Percentiles rank a stretch among this genome's conserved stretches.
Evolutionary conservation across 1,139 yeast genomes (phyloP).

Genomic region (Saccharomycopsis phalli): DNA sequence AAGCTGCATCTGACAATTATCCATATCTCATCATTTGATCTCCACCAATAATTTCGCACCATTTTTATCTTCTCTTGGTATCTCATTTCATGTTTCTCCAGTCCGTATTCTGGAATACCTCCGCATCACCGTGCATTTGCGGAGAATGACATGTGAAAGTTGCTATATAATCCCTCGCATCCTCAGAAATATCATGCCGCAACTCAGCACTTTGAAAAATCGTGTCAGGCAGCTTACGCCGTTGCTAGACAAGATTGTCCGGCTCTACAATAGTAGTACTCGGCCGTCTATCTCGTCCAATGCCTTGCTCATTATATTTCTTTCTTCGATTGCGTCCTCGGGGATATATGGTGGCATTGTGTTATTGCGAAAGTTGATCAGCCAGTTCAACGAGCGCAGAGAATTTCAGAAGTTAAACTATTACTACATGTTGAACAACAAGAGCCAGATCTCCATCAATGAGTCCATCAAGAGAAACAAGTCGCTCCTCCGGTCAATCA

Average conservation of each 20-base stretch:
- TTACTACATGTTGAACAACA: slow-evolving; percentile 16
- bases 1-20: no score
- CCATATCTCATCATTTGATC: no score
- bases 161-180: no score
- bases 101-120: no score
- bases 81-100: no score
- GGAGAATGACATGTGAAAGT: neutral
- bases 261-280: neutral
- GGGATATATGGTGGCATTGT: slow-evolving; percentile 12
- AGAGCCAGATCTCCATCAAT: slow-evolving; percentile 1
- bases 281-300: slow-evolving; percentile 8
- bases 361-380: slow-evolving; percentile 9
- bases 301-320: slow-evolving; percentile 11
- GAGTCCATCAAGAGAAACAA: slow-evolving; percentile 12
- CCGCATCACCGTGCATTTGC: no score
- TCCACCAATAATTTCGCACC: no score
- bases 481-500: slow-evolving; percentile 17
- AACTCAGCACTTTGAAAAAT: neutral
- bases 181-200: no score
- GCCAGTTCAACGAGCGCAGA: slow-evolving; percentile 9
- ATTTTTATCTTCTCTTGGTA: no score
- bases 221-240: slow-evolving; percentile 1
- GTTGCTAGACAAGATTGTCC: neutral
- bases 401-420: slow-evolving; percentile 17
- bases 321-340: slow-evolving; percentile 13